Conservation (phyloP, 1,139 yeast species). For the Nadsonia commutata region DNA sequence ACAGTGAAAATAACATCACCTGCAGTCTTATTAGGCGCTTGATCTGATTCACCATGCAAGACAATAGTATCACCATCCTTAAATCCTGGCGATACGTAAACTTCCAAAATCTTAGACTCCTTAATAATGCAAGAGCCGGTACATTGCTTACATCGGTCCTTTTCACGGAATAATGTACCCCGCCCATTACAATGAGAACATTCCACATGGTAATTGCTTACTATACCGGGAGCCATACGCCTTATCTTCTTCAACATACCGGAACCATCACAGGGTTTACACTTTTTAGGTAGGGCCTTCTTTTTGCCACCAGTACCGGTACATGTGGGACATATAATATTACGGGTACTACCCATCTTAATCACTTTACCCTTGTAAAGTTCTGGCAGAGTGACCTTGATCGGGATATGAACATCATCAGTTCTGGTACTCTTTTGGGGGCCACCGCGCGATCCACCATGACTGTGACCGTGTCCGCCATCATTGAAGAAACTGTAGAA, state of each 20-base stretch:
- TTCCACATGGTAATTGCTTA: slow-evolving; percentile 43
- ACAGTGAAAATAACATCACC: slow-evolving; percentile 67
- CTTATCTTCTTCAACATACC: slow-evolving; percentile 50
- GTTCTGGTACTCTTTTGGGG: slow-evolving; percentile 26
- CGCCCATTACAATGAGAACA: slow-evolving; percentile 64
- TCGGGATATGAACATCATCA: slow-evolving; percentile 51
- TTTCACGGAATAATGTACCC: slow-evolving; percentile 46
- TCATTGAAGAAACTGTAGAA: slow-evolving; percentile 54
- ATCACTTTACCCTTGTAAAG: slow-evolving; percentile 69
- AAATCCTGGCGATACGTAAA: slow-evolving; percentile 64
- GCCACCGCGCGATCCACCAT: slow-evolving; percentile 10
- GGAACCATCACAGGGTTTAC: slow-evolving; percentile 55
- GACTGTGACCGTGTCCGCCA: slow-evolving; percentile 16
- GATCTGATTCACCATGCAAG: slow-evolving; percentile 61
- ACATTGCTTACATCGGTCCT: slow-evolving; percentile 71
- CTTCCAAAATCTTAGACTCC: slow-evolving; percentile 63
- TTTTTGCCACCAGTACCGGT: slow-evolving; percentile 60
- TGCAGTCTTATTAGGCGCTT: slow-evolving; percentile 47
- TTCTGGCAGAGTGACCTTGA: slow-evolving; percentile 58
- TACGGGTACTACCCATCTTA: slow-evolving; percentile 60
- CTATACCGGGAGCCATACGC: slow-evolving; percentile 65
- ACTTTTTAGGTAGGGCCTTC: slow-evolving; percentile 40
- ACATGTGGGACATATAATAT: slow-evolving; percentile 57
- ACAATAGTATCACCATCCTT: slow-evolving; percentile 43
- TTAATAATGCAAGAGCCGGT: slow-evolving; percentile 46